Conservation (phyloP, 2,329 filamentous ascomycete species). For the Aspergillus proliferans region DNA sequence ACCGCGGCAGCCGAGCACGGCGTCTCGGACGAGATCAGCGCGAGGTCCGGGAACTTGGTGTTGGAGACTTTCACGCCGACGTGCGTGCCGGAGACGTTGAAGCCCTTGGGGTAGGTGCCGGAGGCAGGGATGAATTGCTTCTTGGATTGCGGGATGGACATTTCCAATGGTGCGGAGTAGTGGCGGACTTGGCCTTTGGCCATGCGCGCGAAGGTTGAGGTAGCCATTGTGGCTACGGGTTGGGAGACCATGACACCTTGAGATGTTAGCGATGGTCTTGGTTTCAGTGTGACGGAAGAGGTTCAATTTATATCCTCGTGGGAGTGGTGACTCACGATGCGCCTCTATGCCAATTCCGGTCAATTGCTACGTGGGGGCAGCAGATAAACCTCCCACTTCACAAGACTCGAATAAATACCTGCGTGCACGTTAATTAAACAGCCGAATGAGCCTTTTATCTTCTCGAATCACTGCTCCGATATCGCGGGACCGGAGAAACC, state of each 20-base stretch:
- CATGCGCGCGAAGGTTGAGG: conserved; percentile 25
- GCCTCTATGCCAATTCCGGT: not conserved
- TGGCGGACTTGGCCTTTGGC: conserved; percentile 34
- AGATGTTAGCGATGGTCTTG: not conserved
- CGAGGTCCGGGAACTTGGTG: conserved; percentile 83
- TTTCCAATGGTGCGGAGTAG: conserved; percentile 43
- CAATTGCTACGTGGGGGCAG: not conserved
- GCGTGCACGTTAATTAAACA: conserved; percentile 1
- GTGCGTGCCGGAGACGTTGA: conserved; percentile 76
- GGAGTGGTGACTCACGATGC: not conserved
- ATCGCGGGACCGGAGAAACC: conserved; percentile 29
- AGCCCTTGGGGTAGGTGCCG: conserved; percentile 86
- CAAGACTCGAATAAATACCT: conserved; percentile 6
- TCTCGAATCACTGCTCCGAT: conserved; percentile 14
- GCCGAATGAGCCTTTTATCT: not conserved
- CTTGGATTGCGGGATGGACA: conserved; percentile 67
- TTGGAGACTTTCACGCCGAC: conserved; percentile 93
- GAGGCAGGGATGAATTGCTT: conserved; percentile 80
- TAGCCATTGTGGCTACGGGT: conserved; percentile 26
- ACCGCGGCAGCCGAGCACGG: conserved; percentile 86
- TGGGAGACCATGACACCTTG: conserved; percentile 20
- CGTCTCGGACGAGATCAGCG: conserved; percentile 76
- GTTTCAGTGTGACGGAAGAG: not conserved
- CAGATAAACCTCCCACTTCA: not conserved
- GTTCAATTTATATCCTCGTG: not conserved